These are phyloP conservation scores for Salix brachista DNA, from an alignment of 345 rosid species.

Conservation along the genomic window DNA sequence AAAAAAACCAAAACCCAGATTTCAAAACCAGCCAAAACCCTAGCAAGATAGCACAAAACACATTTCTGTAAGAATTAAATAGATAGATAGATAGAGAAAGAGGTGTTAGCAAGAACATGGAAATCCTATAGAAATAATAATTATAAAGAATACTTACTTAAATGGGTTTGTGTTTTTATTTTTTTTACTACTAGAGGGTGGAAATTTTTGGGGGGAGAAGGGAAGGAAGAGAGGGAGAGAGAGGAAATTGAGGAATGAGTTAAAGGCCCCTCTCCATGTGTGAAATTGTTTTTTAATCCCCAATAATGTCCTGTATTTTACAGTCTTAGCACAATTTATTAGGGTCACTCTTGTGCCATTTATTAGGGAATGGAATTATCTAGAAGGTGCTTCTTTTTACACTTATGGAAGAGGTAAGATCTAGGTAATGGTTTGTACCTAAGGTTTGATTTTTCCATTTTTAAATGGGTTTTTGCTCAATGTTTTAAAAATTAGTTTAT, in stretches of 20 bases:
- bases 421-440: not conserved
- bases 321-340: not conserved
- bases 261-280: not conserved
- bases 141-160: not conserved
- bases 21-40: not conserved
- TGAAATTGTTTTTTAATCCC: not conserved
- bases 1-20: not conserved
- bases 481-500: no score
- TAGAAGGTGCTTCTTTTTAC: not conserved
- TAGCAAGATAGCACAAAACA: not conserved
- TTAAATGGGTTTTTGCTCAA: not conserved
- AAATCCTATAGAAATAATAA: not conserved
- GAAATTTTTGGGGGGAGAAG: not conserved
- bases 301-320: not conserved
- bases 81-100: not conserved
- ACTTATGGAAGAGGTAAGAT: not conserved
- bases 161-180: not conserved
- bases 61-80: not conserved
- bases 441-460: not conserved
- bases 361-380: not conserved
- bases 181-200: not conserved
- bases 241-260: not conserved
- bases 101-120: not conserved
- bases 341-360: not conserved
- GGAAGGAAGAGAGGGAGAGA: not conserved